Conservation (phyloP, 75 land plant species). For the Isoetes taiwanensis region DNA sequence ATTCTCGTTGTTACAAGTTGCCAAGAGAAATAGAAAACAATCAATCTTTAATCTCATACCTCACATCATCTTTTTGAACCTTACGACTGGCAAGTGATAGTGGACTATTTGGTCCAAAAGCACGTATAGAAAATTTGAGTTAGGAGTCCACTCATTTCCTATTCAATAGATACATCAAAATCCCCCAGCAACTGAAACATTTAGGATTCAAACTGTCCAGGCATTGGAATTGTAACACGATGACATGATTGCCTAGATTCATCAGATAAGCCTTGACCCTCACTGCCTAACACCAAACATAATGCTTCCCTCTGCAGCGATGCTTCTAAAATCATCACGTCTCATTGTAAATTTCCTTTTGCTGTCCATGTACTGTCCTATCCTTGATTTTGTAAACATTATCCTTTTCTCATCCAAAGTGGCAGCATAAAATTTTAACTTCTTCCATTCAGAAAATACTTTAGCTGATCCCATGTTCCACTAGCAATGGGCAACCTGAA, state of each 20-base stretch:
- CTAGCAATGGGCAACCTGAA: conserved; percentile 74
- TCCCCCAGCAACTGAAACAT: conserved; percentile 98
- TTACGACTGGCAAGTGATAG: no score
- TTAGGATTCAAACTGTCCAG: conserved; percentile 81
- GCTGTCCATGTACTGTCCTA: background rate
- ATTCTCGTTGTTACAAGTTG: no score
- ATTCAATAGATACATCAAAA: conserved; percentile 63
- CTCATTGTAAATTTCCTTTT: background rate
- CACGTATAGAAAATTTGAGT: no score
- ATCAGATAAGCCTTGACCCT: conserved; percentile 73
- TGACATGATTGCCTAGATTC: conserved; percentile 32
- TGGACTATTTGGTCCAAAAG: no score
- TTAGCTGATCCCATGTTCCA: conserved; percentile 57
- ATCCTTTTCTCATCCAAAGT: background rate
- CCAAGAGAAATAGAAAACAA: no score
- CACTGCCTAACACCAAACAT: conserved; percentile 84
- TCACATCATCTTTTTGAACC: no score
- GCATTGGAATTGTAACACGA: conserved; percentile 80
- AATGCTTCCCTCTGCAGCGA: conserved; percentile 18
- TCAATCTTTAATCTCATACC: no score
- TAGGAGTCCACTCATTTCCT: no score
- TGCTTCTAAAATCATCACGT: background rate
- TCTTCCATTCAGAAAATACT: conserved; percentile 22
- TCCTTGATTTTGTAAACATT: no score
- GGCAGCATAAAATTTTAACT: conserved; percentile 69